Evolutionary conservation across 805 yeast genomes (phyloP).

Genomic region (Dipodascus geniculatus): DNA sequence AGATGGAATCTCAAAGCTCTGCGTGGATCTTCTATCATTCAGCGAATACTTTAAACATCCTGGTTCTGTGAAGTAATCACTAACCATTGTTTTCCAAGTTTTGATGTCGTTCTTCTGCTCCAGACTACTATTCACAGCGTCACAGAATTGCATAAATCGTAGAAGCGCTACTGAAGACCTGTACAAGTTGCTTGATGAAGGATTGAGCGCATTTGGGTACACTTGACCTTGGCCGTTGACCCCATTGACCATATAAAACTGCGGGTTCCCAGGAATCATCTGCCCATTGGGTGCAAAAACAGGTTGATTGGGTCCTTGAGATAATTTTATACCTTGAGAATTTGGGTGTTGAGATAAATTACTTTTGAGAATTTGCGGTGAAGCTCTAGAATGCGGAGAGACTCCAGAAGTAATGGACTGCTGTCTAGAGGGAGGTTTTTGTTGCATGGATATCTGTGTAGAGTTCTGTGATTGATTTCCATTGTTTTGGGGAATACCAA

Average conservation of each 20-base stretch:
- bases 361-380: conserved; percentile 4
- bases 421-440: not conserved
- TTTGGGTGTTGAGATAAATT: conserved; percentile 3
- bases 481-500: conserved; percentile 1
- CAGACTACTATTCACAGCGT: conserved; percentile 32
- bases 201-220: conserved; percentile 10
- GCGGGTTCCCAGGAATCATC: conserved; percentile 9
- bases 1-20: conserved; percentile 53
- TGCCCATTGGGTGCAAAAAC: conserved; percentile 8
- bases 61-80: conserved; percentile 41
- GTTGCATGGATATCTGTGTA: conserved; percentile 6
- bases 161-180: conserved; percentile 30
- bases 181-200: conserved; percentile 28
- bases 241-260: conserved; percentile 14
- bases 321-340: conserved; percentile 2
- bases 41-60: conserved; percentile 37
- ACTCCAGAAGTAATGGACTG: conserved; percentile 1
- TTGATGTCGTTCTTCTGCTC: conserved; percentile 32
- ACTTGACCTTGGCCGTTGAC: not conserved
- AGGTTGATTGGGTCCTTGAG: conserved; percentile 4
- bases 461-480: conserved; percentile 6
- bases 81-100: conserved; percentile 39
- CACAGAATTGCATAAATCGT: conserved; percentile 39
- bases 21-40: conserved; percentile 26
- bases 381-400: conserved; percentile 5